Conservation (phyloP, 148 eudicot species). For the Beta vulgaris region DNA sequence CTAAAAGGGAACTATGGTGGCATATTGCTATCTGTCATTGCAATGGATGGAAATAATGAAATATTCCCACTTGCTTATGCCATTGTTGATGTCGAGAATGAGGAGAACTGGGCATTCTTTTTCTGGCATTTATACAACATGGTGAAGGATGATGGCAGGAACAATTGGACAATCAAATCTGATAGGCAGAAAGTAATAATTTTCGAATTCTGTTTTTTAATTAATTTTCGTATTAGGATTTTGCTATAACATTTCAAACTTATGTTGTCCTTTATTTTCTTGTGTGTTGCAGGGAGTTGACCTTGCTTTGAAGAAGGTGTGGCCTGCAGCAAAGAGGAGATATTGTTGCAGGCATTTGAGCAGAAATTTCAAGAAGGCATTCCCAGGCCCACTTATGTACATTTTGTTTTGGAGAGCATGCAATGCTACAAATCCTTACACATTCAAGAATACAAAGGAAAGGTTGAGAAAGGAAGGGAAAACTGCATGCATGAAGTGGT, state of each 20-base stretch:
- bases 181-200: conserved; percentile 21
- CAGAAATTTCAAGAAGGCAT: background rate
- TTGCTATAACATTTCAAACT: too few species aligned
- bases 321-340: background rate
- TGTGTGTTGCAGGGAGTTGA: background rate
- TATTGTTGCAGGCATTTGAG: background rate
- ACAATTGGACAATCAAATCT: background rate
- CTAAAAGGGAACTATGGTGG: background rate
- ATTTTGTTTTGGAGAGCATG: background rate
- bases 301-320: background rate
- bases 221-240: too few species aligned
- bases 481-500: background rate
- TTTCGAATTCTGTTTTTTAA: too few species aligned
- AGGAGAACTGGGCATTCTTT: background rate
- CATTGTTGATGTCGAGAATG: background rate
- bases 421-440: background rate
- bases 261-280: too few species aligned
- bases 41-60: conserved; percentile 4
- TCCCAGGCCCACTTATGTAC: background rate
- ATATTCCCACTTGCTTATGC: background rate
- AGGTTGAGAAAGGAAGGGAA: background rate
- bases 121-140: background rate
- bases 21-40: background rate
- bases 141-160: background rate
- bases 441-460: background rate